Conservation (phyloP, 768 basidiomycete species). For the Termitomyces heimii region DNA sequence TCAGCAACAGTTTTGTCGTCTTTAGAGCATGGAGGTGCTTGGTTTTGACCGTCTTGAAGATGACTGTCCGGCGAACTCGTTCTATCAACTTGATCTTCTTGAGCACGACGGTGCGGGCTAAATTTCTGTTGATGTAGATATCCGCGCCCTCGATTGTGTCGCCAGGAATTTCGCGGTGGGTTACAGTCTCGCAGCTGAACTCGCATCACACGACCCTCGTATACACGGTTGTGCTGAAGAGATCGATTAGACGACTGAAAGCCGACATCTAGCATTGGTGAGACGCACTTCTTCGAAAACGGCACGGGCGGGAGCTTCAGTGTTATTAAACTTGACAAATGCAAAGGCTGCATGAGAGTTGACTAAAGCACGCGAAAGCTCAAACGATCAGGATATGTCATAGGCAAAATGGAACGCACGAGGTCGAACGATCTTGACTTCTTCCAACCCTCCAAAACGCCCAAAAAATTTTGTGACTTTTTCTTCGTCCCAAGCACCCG, state of each 20-base stretch:
- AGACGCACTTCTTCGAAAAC: conserved; percentile 53
- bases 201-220: conserved; percentile 66
- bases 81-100: conserved; percentile 16
- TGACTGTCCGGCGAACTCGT: conserved; percentile 4
- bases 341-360: conserved; percentile 70
- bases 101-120: conserved; percentile 20
- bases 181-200: conserved; percentile 72
- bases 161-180: conserved; percentile 46
- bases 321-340: conserved; percentile 66
- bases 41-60: conserved; percentile 4
- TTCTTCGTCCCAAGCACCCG: conserved; percentile 63
- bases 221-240: conserved; percentile 60
- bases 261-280: background rate
- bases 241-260: conserved; percentile 2
- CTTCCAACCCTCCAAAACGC: conserved; percentile 59
- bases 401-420: conserved; percentile 31
- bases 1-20: background rate
- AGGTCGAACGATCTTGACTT: conserved; percentile 60
- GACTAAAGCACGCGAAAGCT: conserved; percentile 26
- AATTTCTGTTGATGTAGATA: conserved; percentile 25
- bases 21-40: background rate
- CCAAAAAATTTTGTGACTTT: conserved; percentile 54
- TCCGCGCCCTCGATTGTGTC: conserved; percentile 39
- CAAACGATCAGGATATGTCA: background rate
- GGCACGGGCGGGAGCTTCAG: conserved; percentile 60